A percentile compares a stretch with the other conserved stretches of the same genome.
phyloP scores from a whole-genome alignment of 106 monocot genomes.

The Acorus gramineus region DNA sequence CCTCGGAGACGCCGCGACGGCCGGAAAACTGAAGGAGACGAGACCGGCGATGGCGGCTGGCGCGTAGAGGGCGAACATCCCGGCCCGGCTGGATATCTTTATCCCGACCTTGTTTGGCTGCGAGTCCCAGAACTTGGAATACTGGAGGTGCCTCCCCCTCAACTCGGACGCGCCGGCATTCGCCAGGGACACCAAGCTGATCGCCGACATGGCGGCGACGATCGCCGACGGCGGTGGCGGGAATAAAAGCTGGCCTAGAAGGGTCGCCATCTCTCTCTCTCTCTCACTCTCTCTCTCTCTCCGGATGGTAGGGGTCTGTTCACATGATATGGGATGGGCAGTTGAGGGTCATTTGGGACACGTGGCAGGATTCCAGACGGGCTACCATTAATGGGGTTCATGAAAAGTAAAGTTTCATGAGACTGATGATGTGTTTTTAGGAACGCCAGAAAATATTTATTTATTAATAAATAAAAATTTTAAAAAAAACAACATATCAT shows the following conservation, averaged over 20 bases:
- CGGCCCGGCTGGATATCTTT: slow-evolving; percentile 19
- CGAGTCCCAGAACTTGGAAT: slow-evolving; percentile 63
- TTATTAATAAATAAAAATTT: too few relatives aligned
- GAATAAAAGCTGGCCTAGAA: slow-evolving; percentile 13
- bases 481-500: too few relatives aligned
- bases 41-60: slow-evolving; percentile 34
- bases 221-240: slow-evolving; percentile 33
- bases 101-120: not conserved
- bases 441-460: too few relatives aligned
- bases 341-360: too few relatives aligned
- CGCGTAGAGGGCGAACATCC: slow-evolving; percentile 41
- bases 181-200: slow-evolving; percentile 7
- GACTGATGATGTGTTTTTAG: too few relatives aligned
- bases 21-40: slow-evolving; percentile 26
- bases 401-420: too few relatives aligned
- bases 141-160: slow-evolving; percentile 29
- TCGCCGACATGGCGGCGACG: slow-evolving; percentile 22
- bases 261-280: not conserved
- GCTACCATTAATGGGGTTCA: too few relatives aligned
- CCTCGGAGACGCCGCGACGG: slow-evolving; percentile 1
- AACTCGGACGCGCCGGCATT: slow-evolving; percentile 24
- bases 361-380: too few relatives aligned
- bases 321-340: too few relatives aligned
- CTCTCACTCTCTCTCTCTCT: not conserved
- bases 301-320: too few relatives aligned